Conservation (phyloP, 2,329 filamentous ascomycete genomes). For the Pseudopithomyces maydicus region DNA sequence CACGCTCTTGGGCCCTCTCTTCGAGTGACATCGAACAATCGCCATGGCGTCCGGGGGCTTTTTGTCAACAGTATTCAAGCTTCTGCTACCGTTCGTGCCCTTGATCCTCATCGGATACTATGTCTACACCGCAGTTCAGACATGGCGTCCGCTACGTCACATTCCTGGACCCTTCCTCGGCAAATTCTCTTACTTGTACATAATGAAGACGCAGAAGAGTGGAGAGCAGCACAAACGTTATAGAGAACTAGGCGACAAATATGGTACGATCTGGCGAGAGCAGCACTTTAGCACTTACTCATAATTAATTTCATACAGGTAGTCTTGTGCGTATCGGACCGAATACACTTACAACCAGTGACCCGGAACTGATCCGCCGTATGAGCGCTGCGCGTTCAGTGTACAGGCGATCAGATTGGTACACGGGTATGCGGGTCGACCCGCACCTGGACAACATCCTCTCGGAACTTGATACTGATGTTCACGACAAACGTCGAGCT, state of each 20-base stretch:
- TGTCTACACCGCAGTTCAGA: constrained; percentile 4
- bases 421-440: constrained; percentile 52
- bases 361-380: constrained; percentile 50
- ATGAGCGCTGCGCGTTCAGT: constrained; percentile 46
- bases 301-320: constrained; percentile 17
- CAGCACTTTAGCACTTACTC: background rate
- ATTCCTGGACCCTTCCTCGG: constrained; percentile 19
- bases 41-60: background rate
- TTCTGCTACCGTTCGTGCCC: constrained; percentile 8
- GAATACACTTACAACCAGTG: constrained; percentile 51
- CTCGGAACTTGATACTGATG: constrained; percentile 49
- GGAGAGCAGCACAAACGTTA: constrained; percentile 9
- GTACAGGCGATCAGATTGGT: constrained; percentile 41
- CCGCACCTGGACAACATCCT: constrained; percentile 57
- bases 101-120: constrained; percentile 9
- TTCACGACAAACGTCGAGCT: constrained; percentile 45
- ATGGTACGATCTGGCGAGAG: constrained; percentile 6
- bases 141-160: constrained; percentile 14
- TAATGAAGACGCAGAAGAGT: constrained; percentile 7
- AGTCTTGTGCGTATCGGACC: constrained; percentile 50
- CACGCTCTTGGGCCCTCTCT: background rate
- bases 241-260: constrained; percentile 10
- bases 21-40: background rate
- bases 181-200: constrained; percentile 13
- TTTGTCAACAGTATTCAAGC: background rate